Percentiles rank a stretch among this genome's conserved stretches.
Conservation (phyloP, 129 eudicot species). For the Logfia minima region DNA sequence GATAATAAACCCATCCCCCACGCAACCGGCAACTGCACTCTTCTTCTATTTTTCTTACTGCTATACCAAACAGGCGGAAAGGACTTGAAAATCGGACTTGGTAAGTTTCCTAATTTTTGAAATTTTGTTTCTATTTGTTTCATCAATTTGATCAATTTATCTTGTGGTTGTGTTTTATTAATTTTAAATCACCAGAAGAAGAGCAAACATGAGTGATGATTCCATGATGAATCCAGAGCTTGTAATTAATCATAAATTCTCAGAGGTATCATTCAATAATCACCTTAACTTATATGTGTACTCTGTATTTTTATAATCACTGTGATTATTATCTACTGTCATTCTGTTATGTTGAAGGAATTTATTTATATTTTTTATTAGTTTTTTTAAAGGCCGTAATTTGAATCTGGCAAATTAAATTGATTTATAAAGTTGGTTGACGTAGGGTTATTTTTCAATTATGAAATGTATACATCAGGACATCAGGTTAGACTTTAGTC, state of each 20-base stretch:
- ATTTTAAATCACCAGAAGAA: conserved; percentile 2
- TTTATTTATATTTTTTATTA: no score
- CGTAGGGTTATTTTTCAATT: no score
- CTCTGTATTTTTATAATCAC: not conserved
- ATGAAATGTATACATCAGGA: no score
- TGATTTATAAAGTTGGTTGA: no score
- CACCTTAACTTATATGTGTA: not conserved
- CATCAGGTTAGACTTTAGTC: no score
- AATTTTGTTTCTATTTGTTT: not conserved
- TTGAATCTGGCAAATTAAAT: no score
- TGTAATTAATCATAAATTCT: conserved; percentile 31
- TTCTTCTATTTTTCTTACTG: not conserved
- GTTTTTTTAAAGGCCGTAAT: no score
- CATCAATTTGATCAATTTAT: not conserved
- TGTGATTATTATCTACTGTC: not conserved
- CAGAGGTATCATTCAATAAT: conserved; percentile 32
- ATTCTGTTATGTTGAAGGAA: not conserved
- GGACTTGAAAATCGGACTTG: not conserved
- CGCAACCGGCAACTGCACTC: conserved; percentile 1
- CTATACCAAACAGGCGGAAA: not conserved
- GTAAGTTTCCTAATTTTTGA: not conserved
- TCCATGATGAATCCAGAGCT: conserved; percentile 36
- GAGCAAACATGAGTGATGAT: conserved; percentile 29
- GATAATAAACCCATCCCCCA: not conserved
- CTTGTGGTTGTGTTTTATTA: not conserved